Conservation (phyloP, 176 grass and related monocot genomes). For the Raddia guianensis region DNA sequence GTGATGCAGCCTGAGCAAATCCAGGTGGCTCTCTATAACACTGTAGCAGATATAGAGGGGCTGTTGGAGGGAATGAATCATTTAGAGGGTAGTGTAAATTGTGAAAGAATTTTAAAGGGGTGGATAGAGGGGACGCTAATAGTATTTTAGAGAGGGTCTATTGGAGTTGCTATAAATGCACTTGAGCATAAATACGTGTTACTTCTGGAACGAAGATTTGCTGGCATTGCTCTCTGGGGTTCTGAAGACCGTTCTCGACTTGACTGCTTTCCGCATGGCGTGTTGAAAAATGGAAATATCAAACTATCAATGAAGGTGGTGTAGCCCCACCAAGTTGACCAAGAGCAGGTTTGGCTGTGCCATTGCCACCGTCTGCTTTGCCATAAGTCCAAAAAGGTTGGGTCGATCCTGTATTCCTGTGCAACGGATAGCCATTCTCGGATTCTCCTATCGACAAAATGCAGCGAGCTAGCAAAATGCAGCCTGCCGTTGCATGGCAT, state of each 20-base stretch:
- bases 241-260: not conserved
- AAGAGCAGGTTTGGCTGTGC: not conserved
- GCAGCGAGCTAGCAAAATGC: not conserved
- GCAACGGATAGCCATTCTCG: not conserved
- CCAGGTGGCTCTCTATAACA: too few species aligned
- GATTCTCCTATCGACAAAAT: not conserved
- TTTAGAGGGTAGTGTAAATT: too few species aligned
- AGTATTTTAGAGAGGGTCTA: too few species aligned
- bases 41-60: too few species aligned
- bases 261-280: not conserved
- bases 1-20: not conserved
- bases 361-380: not conserved
- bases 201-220: not conserved
- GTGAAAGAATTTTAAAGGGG: too few species aligned
- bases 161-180: not conserved
- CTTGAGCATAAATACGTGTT: constrained; percentile 11
- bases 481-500: not conserved
- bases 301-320: too few species aligned
- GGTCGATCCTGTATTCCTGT: not conserved
- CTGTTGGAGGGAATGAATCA: too few species aligned
- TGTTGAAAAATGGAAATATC: not conserved
- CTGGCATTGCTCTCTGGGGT: not conserved
- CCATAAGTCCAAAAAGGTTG: not conserved
- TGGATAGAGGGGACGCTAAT: too few species aligned
- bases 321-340: not conserved